Conservation (phyloP, 225 moss, liverwort and hornwort species). For the Takakia lepidozioides region DNA sequence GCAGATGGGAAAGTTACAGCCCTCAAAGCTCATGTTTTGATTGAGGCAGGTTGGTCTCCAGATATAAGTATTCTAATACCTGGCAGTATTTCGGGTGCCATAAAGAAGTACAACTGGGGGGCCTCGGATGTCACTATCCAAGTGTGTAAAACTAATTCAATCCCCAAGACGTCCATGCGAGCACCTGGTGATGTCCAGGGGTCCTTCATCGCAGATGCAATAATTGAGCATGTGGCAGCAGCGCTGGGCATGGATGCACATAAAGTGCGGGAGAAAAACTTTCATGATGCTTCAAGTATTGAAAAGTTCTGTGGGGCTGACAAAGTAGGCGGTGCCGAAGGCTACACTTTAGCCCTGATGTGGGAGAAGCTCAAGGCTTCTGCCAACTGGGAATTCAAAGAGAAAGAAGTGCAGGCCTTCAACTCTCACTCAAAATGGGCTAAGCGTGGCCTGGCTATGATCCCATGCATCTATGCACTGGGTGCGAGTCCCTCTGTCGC, state of each 20-base stretch:
- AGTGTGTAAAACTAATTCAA: no score
- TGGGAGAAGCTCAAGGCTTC: slow-evolving; percentile 50
- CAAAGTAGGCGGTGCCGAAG: slow-evolving; percentile 9
- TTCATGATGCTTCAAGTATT: slow-evolving; percentile 45
- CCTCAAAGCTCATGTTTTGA: no score
- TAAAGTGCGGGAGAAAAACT: slow-evolving; percentile 48
- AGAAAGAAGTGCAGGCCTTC: slow-evolving; percentile 24
- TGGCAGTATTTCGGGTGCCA: no score
- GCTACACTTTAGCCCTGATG: slow-evolving; percentile 37
- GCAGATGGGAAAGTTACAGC: no score
- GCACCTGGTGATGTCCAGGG: slow-evolving; percentile 72
- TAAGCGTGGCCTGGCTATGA: slow-evolving; percentile 61
- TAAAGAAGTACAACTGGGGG: no score
- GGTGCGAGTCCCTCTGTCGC: slow-evolving; percentile 4
- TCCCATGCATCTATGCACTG: slow-evolving; percentile 20
- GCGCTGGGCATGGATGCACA: slow-evolving; percentile 42
- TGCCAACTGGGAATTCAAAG: slow-evolving; percentile 29
- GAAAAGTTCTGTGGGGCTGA: slow-evolving; percentile 24
- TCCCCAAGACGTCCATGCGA: no score
- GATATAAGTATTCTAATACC: no score
- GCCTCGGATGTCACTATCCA: no score
- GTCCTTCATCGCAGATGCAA: slow-evolving; percentile 51
- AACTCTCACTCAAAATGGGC: slow-evolving; percentile 50
- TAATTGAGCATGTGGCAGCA: slow-evolving; percentile 66
- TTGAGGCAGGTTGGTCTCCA: no score